Conservation (phyloP, 2,329 filamentous ascomycete genomes). For the Rugonectria rugulosa region DNA sequence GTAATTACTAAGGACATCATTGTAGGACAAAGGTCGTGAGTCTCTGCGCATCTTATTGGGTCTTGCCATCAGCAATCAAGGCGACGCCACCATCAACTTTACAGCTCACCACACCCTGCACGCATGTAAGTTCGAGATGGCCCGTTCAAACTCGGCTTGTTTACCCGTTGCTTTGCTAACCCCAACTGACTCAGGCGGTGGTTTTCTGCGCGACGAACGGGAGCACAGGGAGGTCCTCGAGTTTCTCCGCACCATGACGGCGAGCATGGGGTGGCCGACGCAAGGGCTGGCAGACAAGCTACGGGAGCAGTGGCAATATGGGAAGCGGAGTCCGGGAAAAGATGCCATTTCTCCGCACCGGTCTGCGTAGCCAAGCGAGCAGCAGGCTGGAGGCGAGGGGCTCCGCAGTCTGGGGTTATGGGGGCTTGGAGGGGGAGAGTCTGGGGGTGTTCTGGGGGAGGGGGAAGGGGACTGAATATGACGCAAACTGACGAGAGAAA, state of each 20-base stretch:
- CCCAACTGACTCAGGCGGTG: constrained; percentile 18
- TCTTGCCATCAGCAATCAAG: constrained; percentile 37
- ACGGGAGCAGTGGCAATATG: constrained; percentile 22
- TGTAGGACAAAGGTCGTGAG: constrained; percentile 31
- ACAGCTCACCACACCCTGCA: constrained; percentile 38
- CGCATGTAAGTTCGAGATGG: constrained; percentile 31
- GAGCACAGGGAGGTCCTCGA: constrained; percentile 22
- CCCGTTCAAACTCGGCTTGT: not conserved
- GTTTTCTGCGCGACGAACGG: constrained; percentile 20
- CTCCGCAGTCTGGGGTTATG: constrained; percentile 16
- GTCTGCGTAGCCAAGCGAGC: too few species aligned
- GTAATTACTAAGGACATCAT: not conserved
- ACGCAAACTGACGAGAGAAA: too few species aligned
- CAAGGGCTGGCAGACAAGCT: constrained; percentile 19
- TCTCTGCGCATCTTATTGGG: constrained; percentile 36
- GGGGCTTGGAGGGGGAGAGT: too few species aligned
- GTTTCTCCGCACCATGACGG: constrained; percentile 25
- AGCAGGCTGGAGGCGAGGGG: constrained; percentile 7
- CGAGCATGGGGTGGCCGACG: constrained; percentile 27
- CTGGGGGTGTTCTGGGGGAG: too few species aligned
- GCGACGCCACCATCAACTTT: constrained; percentile 34
- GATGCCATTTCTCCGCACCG: constrained; percentile 17
- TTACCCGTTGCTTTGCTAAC: not conserved
- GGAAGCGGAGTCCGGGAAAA: constrained; percentile 15
- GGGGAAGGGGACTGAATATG: too few species aligned